Evolutionary conservation across 2,329 filamentous ascomycete genomes (phyloP).

Genomic region (Alternaria gansuensis): DNA sequence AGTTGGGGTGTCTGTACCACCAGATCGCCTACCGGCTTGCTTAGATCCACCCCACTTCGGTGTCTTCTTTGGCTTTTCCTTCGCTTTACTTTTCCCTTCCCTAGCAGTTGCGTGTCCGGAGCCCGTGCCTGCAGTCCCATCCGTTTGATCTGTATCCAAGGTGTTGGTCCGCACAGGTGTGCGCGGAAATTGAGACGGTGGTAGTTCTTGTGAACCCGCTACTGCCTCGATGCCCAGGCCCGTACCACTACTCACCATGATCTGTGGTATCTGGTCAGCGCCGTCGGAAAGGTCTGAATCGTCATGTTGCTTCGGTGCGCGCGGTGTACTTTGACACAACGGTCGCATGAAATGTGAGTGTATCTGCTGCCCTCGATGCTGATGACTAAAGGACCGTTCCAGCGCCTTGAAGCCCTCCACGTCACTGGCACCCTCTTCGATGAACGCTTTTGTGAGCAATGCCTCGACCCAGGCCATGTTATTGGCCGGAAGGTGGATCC

Average conservation of each 20-base stretch:
- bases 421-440: slow-evolving; percentile 69
- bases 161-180: slow-evolving; percentile 43
- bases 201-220: slow-evolving; percentile 32
- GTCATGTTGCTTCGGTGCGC: slow-evolving; percentile 42
- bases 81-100: slow-evolving; percentile 41
- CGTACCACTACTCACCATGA: slow-evolving; percentile 36
- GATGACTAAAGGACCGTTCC: slow-evolving; percentile 68
- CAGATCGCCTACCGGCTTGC: slow-evolving; percentile 33
- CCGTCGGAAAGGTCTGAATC: slow-evolving; percentile 49
- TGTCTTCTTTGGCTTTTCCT: slow-evolving; percentile 46
- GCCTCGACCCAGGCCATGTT: slow-evolving; percentile 70
- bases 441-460: slow-evolving; percentile 70
- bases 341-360: slow-evolving; percentile 72
- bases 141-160: slow-evolving; percentile 45
- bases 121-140: slow-evolving; percentile 41
- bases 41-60: slow-evolving; percentile 43
- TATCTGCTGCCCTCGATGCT: slow-evolving; percentile 66
- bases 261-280: slow-evolving; percentile 44
- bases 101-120: slow-evolving; percentile 33
- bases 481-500: slow-evolving; percentile 59
- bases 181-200: slow-evolving; percentile 30
- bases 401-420: slow-evolving; percentile 70
- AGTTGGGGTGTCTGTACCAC: slow-evolving; percentile 45
- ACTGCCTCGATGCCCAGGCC: slow-evolving; percentile 41
- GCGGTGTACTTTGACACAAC: slow-evolving; percentile 61